phyloP scores from a whole-genome alignment of 2,329 filamentous ascomycete genomes.

The Emergomyces orientalis region DNA sequence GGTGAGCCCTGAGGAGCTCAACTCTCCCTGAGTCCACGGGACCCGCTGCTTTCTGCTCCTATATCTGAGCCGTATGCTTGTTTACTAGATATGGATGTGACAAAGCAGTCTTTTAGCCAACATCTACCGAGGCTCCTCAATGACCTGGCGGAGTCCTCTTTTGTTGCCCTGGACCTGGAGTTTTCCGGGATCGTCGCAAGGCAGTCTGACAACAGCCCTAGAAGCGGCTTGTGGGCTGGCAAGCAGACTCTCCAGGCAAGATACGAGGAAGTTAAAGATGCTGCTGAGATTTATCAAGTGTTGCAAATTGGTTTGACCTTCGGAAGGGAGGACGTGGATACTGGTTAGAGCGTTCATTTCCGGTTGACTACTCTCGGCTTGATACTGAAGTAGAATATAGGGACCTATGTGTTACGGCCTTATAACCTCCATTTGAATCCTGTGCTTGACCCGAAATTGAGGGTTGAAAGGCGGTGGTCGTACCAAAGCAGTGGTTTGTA shows the following conservation, averaged over 20 bases:
- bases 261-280: conserved; percentile 51
- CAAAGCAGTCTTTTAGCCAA: conserved; percentile 40
- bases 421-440: conserved; percentile 58
- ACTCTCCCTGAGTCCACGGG: background rate
- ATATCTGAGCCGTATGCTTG: background rate
- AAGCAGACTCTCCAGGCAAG: conserved; percentile 49
- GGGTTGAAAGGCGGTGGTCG: conserved; percentile 51
- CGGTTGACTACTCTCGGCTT: background rate
- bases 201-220: conserved; percentile 21
- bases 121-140: conserved; percentile 48
- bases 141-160: conserved; percentile 49
- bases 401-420: conserved; percentile 49
- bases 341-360: conserved; percentile 29
- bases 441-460: conserved; percentile 43
- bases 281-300: conserved; percentile 54
- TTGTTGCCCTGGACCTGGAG: conserved; percentile 58
- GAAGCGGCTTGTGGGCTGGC: conserved; percentile 24
- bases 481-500: conserved; percentile 46
- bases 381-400: conserved; percentile 21
- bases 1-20: background rate
- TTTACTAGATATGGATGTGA: conserved; percentile 47
- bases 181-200: conserved; percentile 53
- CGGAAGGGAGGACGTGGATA: conserved; percentile 47
- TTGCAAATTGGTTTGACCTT: conserved; percentile 59
- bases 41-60: background rate